Conservation (phyloP, 2,329 filamentous ascomycete genomes). For the Fusarium luffae region DNA sequence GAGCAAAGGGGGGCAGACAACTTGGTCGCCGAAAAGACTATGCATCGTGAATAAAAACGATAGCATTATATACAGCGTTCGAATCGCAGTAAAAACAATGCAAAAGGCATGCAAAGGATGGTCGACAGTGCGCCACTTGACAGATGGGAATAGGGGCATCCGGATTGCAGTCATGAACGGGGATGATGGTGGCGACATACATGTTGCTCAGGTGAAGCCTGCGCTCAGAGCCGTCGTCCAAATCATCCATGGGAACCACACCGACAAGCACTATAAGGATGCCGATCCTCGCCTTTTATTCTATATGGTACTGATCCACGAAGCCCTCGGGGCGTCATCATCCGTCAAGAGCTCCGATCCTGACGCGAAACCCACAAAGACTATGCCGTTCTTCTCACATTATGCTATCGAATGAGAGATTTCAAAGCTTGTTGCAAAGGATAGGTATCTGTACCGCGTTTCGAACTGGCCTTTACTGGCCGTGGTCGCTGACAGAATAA, state of each 20-base stretch:
- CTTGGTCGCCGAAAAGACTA: background rate
- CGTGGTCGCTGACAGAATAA: slow-evolving; percentile 21
- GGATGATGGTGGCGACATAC: background rate
- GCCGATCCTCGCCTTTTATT: slow-evolving; percentile 22
- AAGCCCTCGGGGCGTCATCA: slow-evolving; percentile 15
- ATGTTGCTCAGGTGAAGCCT: background rate
- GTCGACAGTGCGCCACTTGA: background rate
- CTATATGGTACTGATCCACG: slow-evolving; percentile 22
- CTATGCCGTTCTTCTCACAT: slow-evolving; percentile 1
- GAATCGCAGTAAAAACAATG: background rate
- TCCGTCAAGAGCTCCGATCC: background rate
- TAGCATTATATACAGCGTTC: background rate
- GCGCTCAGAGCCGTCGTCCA: slow-evolving; percentile 17
- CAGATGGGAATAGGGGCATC: background rate
- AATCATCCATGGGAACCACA: slow-evolving; percentile 9
- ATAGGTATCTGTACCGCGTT: slow-evolving; percentile 6
- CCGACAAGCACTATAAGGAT: background rate
- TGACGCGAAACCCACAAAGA: too few relatives aligned
- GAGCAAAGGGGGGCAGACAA: background rate
- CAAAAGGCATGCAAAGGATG: background rate
- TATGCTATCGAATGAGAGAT: background rate
- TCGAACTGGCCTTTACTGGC: slow-evolving; percentile 32
- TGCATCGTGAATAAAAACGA: background rate
- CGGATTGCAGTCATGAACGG: background rate
- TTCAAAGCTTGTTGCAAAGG: background rate